These are phyloP conservation scores for Kazachstania taianensis DNA, from an alignment of 805 yeast species.

Conservation along the genomic window DNA sequence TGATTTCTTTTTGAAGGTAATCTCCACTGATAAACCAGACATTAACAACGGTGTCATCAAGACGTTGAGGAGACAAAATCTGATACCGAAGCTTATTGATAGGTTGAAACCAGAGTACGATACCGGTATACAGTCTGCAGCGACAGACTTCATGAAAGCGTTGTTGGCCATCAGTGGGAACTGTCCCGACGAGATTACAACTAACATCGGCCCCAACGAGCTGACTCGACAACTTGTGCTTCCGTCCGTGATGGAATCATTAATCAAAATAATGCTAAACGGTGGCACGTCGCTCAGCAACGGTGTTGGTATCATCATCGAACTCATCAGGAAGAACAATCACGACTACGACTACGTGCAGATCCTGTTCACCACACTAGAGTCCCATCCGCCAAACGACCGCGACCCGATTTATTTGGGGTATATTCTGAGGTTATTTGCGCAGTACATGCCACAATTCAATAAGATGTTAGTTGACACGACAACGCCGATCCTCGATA, in stretches of 20 bases:
- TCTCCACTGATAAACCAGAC: slow-evolving; percentile 88
- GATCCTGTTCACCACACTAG: slow-evolving; percentile 69
- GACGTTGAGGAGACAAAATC: slow-evolving; percentile 55
- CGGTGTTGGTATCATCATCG: slow-evolving; percentile 91
- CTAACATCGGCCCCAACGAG: slow-evolving; percentile 93
- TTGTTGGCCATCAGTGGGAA: slow-evolving; percentile 90
- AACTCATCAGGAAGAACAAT: slow-evolving; percentile 87
- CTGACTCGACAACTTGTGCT: slow-evolving; percentile 85
- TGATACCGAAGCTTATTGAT: slow-evolving; percentile 63
- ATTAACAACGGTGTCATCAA: slow-evolving; percentile 81
- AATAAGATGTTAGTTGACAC: slow-evolving; percentile 45
- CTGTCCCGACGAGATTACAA: slow-evolving; percentile 73
- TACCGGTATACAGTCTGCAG: slow-evolving; percentile 78
- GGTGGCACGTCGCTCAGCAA: slow-evolving; percentile 86
- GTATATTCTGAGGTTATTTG: slow-evolving; percentile 65
- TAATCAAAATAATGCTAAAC: slow-evolving; percentile 67
- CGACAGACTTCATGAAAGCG: slow-evolving; percentile 91
- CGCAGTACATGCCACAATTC: slow-evolving; percentile 61
- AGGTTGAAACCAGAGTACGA: slow-evolving; percentile 58
- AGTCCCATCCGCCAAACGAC: slow-evolving; percentile 84
- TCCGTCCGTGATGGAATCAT: slow-evolving; percentile 49
- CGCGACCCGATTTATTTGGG: slow-evolving; percentile 93
- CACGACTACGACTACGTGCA: slow-evolving; percentile 91
- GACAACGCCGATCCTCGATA: slow-evolving; percentile 29
- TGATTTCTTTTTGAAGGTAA: slow-evolving; percentile 83